These are phyloP conservation scores for Cryptococcus amylolentus DNA, from an alignment of 1,284 basidiomycete species.

Conservation along the genomic window DNA sequence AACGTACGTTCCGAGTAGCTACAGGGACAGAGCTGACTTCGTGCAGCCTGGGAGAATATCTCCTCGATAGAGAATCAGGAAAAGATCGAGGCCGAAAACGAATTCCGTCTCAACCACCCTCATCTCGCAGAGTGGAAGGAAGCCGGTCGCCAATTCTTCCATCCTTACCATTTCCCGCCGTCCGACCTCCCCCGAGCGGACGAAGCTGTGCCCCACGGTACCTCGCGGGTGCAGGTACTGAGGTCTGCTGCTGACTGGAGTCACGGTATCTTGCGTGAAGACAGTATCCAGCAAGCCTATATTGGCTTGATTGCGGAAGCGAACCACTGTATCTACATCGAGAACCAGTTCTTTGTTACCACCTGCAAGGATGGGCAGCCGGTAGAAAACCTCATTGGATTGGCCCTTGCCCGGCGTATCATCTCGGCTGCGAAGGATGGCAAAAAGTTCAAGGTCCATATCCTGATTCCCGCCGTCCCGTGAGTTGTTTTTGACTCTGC, in stretches of 20 bases:
- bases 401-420: slow-evolving; percentile 77
- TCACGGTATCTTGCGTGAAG: slow-evolving; percentile 79
- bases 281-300: slow-evolving; percentile 77
- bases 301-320: slow-evolving; percentile 76
- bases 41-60: slow-evolving; percentile 40
- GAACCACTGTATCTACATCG: slow-evolving; percentile 85
- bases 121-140: slow-evolving; percentile 19
- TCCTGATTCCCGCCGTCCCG: slow-evolving; percentile 66
- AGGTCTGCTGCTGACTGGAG: slow-evolving; percentile 81
- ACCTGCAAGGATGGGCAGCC: slow-evolving; percentile 59
- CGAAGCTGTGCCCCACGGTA: slow-evolving; percentile 42
- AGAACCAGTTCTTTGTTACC: slow-evolving; percentile 93
- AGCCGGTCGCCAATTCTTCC: slow-evolving; percentile 40
- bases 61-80: slow-evolving; percentile 29
- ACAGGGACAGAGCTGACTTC: neutral
- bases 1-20: slow-evolving; percentile 43
- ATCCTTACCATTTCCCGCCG: slow-evolving; percentile 49
- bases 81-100: slow-evolving; percentile 23
- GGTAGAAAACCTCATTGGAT: slow-evolving; percentile 74
- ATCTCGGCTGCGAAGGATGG: slow-evolving; percentile 67
- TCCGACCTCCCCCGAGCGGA: slow-evolving; percentile 35
- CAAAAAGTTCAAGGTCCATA: slow-evolving; percentile 70
- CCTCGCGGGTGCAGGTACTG: slow-evolving; percentile 36
- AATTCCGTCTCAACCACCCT: slow-evolving; percentile 46
- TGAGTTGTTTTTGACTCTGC: slow-evolving; percentile 14